Evolutionary conservation across 2,329 filamentous ascomycete genomes (phyloP), one percentile per base, ranked within the genome.

Genomic region (Microcera coccophila): DNA sequence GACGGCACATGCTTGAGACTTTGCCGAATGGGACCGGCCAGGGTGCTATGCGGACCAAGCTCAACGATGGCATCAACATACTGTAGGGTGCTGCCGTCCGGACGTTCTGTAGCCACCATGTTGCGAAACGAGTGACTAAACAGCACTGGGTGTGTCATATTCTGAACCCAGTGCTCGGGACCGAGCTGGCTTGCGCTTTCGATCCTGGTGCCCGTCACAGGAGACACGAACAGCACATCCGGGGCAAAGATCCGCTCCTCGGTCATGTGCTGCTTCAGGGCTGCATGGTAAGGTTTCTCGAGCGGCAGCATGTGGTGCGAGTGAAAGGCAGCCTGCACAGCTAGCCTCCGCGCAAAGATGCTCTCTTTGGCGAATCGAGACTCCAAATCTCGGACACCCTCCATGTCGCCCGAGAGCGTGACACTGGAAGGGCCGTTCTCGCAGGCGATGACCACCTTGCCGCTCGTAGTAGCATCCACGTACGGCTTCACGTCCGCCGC

Each of bases 271-370:
- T n/a, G n/a, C n/a, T n/a, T n/a, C n/a, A n/a, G n/a, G n/a, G n/a
- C n/a, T n/a, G n/a, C n/a, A n/a, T n/a, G n/a, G n/a, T n/a, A n/a
- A n/a, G n/a, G n/a, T n/a, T n/a, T n/a, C n/a, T n/a, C n/a, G n/a
- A n/a, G n/a, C n/a, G n/a, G n/a, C n/a, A n/a, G n/a, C 75, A 79
- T 78, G 48, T 77, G 73, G 24, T 70, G 64, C 0, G 75, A 79
- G 53, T 79, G 76, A 32, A 78, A 79, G 0, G 75, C 75, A 9
- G 71, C 68, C 9, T 74, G 69, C 4, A 78, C 71, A 3, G 67
- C 65, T 3, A 78, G 65, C 20, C 69, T 70, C 20, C 70, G 67
- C 39, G 71, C 69, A 52, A 79, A 77, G 3, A 73, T 53, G 19
- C 64, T 60, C 28, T 58, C 56, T 1, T 45, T 42, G 0, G 57